Conservation (phyloP, 345 rosid genomes). For the Ceriops decandra region DNA sequence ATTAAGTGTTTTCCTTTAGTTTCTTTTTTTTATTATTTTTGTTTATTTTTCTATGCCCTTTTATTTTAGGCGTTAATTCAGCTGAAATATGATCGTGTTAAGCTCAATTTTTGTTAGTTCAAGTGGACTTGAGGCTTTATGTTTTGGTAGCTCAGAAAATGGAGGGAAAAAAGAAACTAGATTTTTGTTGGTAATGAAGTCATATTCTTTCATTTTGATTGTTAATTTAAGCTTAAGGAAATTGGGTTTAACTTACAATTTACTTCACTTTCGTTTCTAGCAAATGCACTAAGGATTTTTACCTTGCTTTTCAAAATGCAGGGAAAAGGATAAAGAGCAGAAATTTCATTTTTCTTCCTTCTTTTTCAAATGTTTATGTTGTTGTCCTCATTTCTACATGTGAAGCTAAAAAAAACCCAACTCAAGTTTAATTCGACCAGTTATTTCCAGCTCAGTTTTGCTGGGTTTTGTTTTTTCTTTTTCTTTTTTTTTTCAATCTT, state of each 20-base stretch:
- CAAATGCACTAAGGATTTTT: background rate
- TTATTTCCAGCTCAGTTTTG: background rate
- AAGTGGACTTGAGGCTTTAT: background rate
- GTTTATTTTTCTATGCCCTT: too few relatives aligned
- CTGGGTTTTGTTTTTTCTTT: background rate
- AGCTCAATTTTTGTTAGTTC: too few relatives aligned
- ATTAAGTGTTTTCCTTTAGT: too few relatives aligned
- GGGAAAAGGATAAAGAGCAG: background rate
- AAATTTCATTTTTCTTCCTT: background rate
- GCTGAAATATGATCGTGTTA: too few relatives aligned
- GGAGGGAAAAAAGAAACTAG: background rate
- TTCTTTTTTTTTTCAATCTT: background rate
- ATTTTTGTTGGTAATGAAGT: background rate
- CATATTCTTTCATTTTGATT: background rate
- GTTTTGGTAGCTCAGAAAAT: background rate
- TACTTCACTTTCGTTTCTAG: background rate
- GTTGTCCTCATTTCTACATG: background rate
- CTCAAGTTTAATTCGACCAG: background rate
- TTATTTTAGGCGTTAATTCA: too few relatives aligned
- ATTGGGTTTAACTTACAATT: background rate
- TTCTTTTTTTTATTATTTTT: too few relatives aligned
- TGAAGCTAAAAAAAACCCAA: background rate
- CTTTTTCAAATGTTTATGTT: background rate
- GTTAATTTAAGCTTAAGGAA: background rate
- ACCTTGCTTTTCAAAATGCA: background rate